Percentiles rank a stretch among this genome's conserved stretches.
These are phyloP conservation scores for Citrus cavaleriei DNA, from an alignment of 345 rosid genomes.

Conservation along the genomic window DNA sequence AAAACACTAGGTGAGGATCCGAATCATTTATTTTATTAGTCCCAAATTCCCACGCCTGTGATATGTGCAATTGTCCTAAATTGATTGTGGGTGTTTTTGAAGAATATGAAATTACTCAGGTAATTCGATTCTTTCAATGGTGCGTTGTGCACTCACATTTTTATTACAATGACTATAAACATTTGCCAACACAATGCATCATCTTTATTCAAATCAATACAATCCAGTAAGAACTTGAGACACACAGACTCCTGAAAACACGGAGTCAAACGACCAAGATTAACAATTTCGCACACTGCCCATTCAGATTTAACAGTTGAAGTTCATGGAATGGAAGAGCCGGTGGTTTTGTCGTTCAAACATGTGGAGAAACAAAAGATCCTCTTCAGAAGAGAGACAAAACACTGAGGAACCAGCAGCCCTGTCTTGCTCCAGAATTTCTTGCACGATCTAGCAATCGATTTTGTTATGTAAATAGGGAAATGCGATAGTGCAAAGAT, in stretches of 20 bases:
- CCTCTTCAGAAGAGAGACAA: neutral
- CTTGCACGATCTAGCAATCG: neutral
- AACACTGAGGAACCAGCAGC: neutral
- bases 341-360: too few relatives aligned
- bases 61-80: neutral
- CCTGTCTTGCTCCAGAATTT: neutral
- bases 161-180: too few relatives aligned
- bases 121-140: neutral
- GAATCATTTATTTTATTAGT: too few relatives aligned
- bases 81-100: neutral
- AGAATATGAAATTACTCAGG: neutral
- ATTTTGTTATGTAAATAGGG: neutral
- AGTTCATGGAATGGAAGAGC: neutral
- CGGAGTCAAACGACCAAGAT: too few relatives aligned
- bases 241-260: neutral
- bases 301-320: too few relatives aligned
- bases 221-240: neutral
- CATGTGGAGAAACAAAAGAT: neutral
- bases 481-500: neutral
- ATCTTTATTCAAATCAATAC: neutral
- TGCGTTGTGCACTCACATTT: too few relatives aligned
- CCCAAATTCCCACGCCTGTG: too few relatives aligned
- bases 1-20: rapidly evolving
- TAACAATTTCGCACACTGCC: too few relatives aligned
- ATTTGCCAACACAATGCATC: neutral